Base-by-base conservation (phyloP, 225 moss, liverwort and hornwort species). In the Physcomitrellopsis africana region DNA sequence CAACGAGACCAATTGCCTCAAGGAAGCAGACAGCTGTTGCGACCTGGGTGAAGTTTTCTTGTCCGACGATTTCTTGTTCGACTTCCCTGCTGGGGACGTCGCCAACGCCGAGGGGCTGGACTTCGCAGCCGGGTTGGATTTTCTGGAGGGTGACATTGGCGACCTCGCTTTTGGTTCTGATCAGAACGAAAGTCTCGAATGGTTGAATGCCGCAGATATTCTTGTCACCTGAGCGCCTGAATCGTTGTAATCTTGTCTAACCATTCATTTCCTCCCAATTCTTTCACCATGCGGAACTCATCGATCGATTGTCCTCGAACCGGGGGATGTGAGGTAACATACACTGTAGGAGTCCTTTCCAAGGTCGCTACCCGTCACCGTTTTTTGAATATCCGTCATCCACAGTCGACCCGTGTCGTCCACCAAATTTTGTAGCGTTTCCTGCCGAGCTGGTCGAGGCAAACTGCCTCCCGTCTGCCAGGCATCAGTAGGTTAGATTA, bases 21-120 rank as follows among this genome's bases (percentile, higher is more conserved):
- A 80, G 60, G 77, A 89, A 15, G 69, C 61, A 7, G 69, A 73
- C 0, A 76, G 76, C 15, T 73, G 53, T 10, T 61, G 64, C 37
- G 81, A 87, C 60, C 51, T 84, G 1, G 79, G 79, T 5, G 76
- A 81, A 42, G 76, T 66, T 0, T 84, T 81, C 51, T 11, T 84
- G 5, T 20, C 76, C 0, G 86, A 89, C 23, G 86, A 90, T 20
- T 84, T 92, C 22, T 53, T 87, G 37, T 87, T 92, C 53, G 90
- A 90, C 37, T 81, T 85, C 4, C 78, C 85, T 2, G 81, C 46
- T 22, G 49, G 78, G 10, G 88, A 82, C 0, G 51, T 60, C 10
- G 59, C 17, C 7, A 65, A 53, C n/a, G 51, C 14, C 0, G 65
- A 49, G 19, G 72, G 45, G 20, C 12, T 72, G 7, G 68, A 84